A percentile compares a stretch with the other conserved stretches of the same genome.
Evolutionary conservation across 2,329 filamentous ascomycete species (phyloP).

Genomic region (Claviceps capensis): DNA sequence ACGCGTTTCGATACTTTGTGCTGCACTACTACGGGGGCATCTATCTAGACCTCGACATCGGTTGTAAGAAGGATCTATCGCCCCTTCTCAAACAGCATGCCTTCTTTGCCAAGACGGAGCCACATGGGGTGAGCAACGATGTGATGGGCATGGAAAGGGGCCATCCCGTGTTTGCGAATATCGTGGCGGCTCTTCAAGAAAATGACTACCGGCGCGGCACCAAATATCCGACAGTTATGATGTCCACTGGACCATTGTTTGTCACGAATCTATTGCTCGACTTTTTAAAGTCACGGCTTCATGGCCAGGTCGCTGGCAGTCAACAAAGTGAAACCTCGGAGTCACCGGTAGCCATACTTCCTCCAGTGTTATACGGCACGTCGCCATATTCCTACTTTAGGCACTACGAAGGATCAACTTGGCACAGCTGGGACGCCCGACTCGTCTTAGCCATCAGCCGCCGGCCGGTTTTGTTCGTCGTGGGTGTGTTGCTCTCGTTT

Average conservation of each 20-base stretch:
- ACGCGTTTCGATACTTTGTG: conserved; percentile 69
- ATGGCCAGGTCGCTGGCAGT: background rate
- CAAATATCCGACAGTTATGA: conserved; percentile 4
- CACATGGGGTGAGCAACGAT: conserved; percentile 1
- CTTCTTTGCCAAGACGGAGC: conserved; percentile 1
- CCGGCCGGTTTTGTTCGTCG: background rate
- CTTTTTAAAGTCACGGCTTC: background rate
- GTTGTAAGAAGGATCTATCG: background rate
- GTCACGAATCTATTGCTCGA: background rate
- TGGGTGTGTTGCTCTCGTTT: background rate
- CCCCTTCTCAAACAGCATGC: background rate
- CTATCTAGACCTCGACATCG: conserved; percentile 60
- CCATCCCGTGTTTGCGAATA: background rate
- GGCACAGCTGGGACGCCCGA: conserved; percentile 1
- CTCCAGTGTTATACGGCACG: background rate
- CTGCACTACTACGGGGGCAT: conserved; percentile 65
- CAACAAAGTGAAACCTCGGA: background rate
- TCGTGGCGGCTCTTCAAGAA: background rate
- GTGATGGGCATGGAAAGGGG: background rate
- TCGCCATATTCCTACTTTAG: background rate
- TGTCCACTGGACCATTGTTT: conserved; percentile 2
- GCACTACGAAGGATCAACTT: conserved; percentile 1
- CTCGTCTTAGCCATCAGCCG: background rate
- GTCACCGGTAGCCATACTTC: background rate
- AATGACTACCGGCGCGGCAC: background rate